These are phyloP conservation scores for Fraxinus floribunda DNA, from an alignment of 305 asterid species.

Conservation along the genomic window DNA sequence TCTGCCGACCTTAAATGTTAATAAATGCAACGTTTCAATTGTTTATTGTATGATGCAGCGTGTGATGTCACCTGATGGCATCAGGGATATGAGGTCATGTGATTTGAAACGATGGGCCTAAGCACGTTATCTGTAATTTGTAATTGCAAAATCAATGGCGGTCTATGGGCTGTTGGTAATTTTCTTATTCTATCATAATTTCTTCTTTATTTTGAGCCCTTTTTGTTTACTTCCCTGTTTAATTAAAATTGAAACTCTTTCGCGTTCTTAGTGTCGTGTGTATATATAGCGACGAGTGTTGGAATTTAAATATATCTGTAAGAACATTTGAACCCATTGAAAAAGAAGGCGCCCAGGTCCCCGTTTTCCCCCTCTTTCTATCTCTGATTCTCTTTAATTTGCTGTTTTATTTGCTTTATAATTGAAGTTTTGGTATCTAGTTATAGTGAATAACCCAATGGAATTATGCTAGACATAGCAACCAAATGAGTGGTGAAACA, in stretches of 20 bases:
- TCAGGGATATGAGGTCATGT: not conserved
- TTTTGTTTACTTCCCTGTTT: not conserved
- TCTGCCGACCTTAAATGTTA: not conserved
- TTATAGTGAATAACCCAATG: not conserved
- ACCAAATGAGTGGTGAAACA: not conserved
- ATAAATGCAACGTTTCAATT: not conserved
- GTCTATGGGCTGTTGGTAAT: not conserved
- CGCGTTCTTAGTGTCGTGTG: not conserved
- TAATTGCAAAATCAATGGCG: not conserved
- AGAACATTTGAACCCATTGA: not conserved
- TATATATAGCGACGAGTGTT: not conserved
- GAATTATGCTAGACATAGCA: not conserved
- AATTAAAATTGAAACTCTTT: not conserved
- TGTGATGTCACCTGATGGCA: not conserved
- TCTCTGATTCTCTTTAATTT: not conserved
- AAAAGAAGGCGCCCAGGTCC: not conserved
- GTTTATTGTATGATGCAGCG: not conserved
- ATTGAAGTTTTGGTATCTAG: not conserved
- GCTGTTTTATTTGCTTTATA: not conserved
- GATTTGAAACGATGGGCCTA: not conserved
- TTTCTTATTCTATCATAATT: no score
- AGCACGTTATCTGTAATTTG: not conserved
- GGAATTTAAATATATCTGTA: not conserved
- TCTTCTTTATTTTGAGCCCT: not conserved
- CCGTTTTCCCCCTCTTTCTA: not conserved